Evolutionary conservation across 1,284 basidiomycete genomes (phyloP).

Genomic region (Trichosporon sp.): DNA sequence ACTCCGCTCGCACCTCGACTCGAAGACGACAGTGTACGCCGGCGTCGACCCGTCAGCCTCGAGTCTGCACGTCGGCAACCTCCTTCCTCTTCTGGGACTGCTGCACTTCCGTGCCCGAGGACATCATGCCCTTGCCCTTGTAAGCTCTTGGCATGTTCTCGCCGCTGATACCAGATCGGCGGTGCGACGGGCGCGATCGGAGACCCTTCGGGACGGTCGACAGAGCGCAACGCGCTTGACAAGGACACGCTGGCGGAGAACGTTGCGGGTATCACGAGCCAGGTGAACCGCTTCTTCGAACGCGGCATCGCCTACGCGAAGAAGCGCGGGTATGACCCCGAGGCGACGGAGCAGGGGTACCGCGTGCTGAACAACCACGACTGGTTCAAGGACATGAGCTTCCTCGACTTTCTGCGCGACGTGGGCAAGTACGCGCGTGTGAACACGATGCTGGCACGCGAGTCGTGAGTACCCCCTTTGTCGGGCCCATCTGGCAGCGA

Average conservation of each 20-base stretch:
- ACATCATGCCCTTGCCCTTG: conserved; percentile 75
- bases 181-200: conserved; percentile 96
- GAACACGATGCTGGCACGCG: conserved; percentile 83
- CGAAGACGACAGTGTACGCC: conserved; percentile 64
- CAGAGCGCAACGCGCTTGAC: conserved; percentile 71
- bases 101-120: conserved; percentile 81
- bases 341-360: conserved; percentile 9
- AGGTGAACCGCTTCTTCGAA: conserved; percentile 68
- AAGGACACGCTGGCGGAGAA: conserved; percentile 63
- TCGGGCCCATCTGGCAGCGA: not conserved
- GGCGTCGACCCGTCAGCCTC: conserved; percentile 90
- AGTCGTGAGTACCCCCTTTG: conserved; percentile 60
- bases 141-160: conserved; percentile 47
- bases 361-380: conserved; percentile 74
- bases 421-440: conserved; percentile 79
- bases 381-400: conserved; percentile 69
- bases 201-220: conserved; percentile 85
- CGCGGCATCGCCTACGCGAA: conserved; percentile 62
- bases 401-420: conserved; percentile 79
- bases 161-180: conserved; percentile 63
- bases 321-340: conserved; percentile 25
- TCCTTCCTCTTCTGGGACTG: conserved; percentile 79
- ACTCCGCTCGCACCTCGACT: conserved; percentile 34
- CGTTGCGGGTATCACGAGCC: conserved; percentile 61
- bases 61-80: conserved; percentile 88